Evolutionary conservation across 2,329 filamentous ascomycete genomes (phyloP).

Genomic region (Lithohypha guttulata): DNA sequence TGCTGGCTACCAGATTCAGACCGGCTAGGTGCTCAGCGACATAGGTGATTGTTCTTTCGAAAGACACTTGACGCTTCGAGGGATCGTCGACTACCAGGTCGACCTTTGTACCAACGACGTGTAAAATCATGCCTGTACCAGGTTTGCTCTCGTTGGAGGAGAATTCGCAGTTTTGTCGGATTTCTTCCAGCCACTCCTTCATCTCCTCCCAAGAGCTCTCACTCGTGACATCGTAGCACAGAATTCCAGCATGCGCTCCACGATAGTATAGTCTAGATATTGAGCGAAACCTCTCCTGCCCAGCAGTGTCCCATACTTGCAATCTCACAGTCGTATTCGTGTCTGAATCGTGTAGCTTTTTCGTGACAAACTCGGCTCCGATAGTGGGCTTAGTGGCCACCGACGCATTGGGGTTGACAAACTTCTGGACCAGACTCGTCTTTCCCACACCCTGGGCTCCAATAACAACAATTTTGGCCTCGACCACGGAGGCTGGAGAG

Average conservation of each 20-base stretch:
- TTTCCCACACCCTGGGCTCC: constrained; percentile 44
- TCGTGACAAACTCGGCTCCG: constrained; percentile 68
- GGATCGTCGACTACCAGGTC: constrained; percentile 85
- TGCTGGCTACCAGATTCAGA: constrained; percentile 46
- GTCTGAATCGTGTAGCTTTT: constrained; percentile 70
- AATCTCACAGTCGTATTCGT: constrained; percentile 79
- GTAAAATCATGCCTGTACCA: constrained; percentile 62
- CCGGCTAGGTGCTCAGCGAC: constrained; percentile 68
- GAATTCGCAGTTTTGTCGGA: constrained; percentile 62
- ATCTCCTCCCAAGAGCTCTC: constrained; percentile 79
- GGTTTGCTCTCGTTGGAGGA: constrained; percentile 15
- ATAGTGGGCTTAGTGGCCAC: constrained; percentile 50
- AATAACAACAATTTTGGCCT: constrained; percentile 44
- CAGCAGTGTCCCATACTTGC: constrained; percentile 94
- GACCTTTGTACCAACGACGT: constrained; percentile 90
- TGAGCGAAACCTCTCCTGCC: constrained; percentile 87
- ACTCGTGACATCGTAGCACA: constrained; percentile 91
- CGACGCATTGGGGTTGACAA: constrained; percentile 36
- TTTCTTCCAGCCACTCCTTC: constrained; percentile 79
- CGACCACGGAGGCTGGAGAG: constrained; percentile 22
- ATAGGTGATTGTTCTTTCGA: constrained; percentile 91
- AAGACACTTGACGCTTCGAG: constrained; percentile 68
- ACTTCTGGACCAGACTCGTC: constrained; percentile 42
- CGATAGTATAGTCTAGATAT: constrained; percentile 95
- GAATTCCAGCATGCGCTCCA: constrained; percentile 82